These are phyloP conservation scores for Aspergillus glaucus DNA, from an alignment of 2,329 filamentous ascomycete species.

Conservation along the genomic window DNA sequence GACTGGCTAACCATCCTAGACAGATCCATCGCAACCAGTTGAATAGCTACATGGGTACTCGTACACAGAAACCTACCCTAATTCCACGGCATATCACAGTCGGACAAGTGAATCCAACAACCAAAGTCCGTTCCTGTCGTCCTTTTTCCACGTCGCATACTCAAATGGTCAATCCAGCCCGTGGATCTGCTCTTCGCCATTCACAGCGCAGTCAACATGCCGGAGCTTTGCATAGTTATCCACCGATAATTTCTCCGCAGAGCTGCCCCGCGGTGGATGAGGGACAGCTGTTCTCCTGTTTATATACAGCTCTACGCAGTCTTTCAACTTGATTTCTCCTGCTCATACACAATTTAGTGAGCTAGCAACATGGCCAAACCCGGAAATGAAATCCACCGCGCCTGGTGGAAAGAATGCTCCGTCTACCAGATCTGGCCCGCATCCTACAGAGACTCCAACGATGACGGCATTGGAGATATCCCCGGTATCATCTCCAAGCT, in stretches of 20 bases:
- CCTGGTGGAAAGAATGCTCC: conserved; percentile 55
- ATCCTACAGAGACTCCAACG: conserved; percentile 48
- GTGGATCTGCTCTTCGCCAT: background rate
- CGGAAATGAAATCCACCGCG: conserved; percentile 18
- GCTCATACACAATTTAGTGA: background rate
- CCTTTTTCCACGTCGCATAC: conserved; percentile 1
- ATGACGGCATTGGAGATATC: conserved; percentile 58
- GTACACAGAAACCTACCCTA: background rate
- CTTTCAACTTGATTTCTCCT: too few species aligned
- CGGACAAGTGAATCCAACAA: conserved; percentile 1
- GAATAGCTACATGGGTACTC: background rate
- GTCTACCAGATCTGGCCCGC: conserved; percentile 58
- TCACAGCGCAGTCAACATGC: conserved; percentile 2
- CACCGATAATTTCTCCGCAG: conserved; percentile 7
- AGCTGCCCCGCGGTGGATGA: conserved; percentile 2
- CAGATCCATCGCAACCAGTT: too few species aligned
- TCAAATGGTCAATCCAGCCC: background rate
- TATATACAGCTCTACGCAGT: background rate
- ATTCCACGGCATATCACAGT: background rate
- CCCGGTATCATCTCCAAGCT: conserved; percentile 59
- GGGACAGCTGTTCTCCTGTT: background rate
- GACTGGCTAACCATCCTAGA: too few species aligned
- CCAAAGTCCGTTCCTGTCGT: background rate
- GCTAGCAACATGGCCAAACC: conserved; percentile 9
- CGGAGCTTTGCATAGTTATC: background rate